Percentiles rank a stretch among this genome's conserved stretches.
Conservation (phyloP, 805 yeast genomes). For the Kodamaea nitidulidarum region DNA sequence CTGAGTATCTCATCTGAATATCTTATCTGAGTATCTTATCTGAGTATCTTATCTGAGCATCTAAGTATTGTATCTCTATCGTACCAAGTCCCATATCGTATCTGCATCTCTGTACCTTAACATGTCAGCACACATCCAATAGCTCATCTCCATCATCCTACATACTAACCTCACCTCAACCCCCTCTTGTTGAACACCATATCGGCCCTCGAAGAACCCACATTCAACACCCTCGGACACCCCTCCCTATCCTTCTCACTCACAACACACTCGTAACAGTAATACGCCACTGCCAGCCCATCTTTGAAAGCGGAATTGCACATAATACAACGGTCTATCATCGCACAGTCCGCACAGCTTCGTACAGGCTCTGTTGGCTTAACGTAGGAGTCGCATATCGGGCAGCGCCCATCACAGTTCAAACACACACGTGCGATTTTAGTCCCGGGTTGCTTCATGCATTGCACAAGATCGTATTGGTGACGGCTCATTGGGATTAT, state of each 20-base stretch:
- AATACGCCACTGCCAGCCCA: slow-evolving; percentile 51
- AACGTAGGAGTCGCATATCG: slow-evolving; percentile 82
- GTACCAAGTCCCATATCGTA: no score
- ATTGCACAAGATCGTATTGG: slow-evolving; percentile 78
- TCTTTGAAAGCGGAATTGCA: slow-evolving; percentile 63
- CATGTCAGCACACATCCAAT: no score
- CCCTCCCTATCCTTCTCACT: slow-evolving; percentile 85
- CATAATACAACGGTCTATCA: slow-evolving; percentile 64
- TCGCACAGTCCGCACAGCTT: slow-evolving; percentile 80
- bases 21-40: no score
- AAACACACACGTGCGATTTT: slow-evolving; percentile 68
- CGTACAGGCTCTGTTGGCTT: slow-evolving; percentile 63
- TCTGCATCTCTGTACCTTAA: no score
- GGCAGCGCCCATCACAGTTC: slow-evolving; percentile 89
- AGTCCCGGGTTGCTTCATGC: slow-evolving; percentile 82
- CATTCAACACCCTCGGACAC: slow-evolving; percentile 78
- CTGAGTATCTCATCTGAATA: no score
- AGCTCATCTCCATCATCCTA: no score
- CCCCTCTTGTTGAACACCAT: slow-evolving; percentile 11
- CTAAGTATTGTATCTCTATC: no score
- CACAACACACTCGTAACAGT: slow-evolving; percentile 80
- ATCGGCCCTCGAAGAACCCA: slow-evolving; percentile 75
- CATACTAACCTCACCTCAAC: no score
- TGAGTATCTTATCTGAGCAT: no score
- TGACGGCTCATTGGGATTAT: slow-evolving; percentile 49